phyloP scores from a whole-genome alignment of 208 protist species.

The Trypanosoma congolense region DNA sequence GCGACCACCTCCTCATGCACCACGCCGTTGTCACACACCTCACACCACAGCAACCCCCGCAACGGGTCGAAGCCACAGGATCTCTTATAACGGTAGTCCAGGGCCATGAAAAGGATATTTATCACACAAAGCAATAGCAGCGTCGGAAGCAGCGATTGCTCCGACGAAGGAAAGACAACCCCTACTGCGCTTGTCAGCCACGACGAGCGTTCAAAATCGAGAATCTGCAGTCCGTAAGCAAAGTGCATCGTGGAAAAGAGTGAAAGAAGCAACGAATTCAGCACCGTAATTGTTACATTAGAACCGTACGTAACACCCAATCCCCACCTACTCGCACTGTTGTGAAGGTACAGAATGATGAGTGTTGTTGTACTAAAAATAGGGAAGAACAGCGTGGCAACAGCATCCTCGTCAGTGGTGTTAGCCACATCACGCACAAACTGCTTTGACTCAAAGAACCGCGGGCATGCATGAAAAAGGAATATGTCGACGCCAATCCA shows the following conservation, averaged over 20 bases:
- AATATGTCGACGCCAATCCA: slow-evolving; percentile 50
- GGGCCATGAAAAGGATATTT: slow-evolving; percentile 33
- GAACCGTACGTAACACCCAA: slow-evolving; percentile 66
- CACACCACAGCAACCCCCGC: slow-evolving; percentile 65
- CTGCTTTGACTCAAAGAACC: slow-evolving; percentile 30
- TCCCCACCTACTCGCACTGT: slow-evolving; percentile 55
- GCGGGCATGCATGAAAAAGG: slow-evolving; percentile 56
- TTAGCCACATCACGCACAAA: background rate
- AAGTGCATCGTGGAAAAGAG: slow-evolving; percentile 60
- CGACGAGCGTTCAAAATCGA: slow-evolving; percentile 1
- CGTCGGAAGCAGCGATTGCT: slow-evolving; percentile 19
- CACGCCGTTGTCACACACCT: slow-evolving; percentile 36
- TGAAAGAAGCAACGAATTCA: slow-evolving; percentile 73
- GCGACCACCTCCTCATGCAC: slow-evolving; percentile 10
- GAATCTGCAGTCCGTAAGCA: slow-evolving; percentile 37
- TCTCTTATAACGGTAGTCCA: slow-evolving; percentile 73
- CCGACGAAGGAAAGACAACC: slow-evolving; percentile 6
- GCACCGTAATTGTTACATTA: slow-evolving; percentile 29
- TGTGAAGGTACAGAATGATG: slow-evolving; percentile 56
- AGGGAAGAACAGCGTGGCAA: slow-evolving; percentile 57
- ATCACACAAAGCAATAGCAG: slow-evolving; percentile 32
- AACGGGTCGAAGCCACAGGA: slow-evolving; percentile 49
- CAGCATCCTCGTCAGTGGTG: slow-evolving; percentile 10
- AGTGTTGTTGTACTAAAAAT: slow-evolving; percentile 39
- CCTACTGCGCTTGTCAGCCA: slow-evolving; percentile 4